Evolutionary conservation across 2,329 filamentous ascomycete genomes (phyloP).

Genomic region (Verticillium albo-atrum): DNA sequence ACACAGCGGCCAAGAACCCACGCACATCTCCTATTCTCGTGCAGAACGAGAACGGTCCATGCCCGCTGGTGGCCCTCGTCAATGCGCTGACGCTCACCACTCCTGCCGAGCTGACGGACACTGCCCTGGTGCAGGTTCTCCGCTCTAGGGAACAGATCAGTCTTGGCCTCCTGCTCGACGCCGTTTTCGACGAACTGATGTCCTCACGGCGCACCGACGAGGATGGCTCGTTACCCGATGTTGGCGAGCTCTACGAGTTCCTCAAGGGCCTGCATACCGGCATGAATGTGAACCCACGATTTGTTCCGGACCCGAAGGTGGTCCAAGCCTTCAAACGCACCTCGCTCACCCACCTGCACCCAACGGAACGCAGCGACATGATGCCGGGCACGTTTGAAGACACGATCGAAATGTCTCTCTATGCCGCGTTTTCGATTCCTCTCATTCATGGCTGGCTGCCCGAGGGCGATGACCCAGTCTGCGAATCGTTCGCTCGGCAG

Average conservation of each 20-base stretch:
- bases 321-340: slow-evolving; percentile 44
- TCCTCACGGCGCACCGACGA: slow-evolving; percentile 63
- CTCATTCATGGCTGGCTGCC: slow-evolving; percentile 93
- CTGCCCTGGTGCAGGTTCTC: slow-evolving; percentile 73
- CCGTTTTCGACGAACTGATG: slow-evolving; percentile 90
- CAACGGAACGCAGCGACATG: slow-evolving; percentile 40
- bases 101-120: slow-evolving; percentile 54
- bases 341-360: slow-evolving; percentile 48
- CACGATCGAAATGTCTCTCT: slow-evolving; percentile 84
- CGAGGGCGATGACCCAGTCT: slow-evolving; percentile 58
- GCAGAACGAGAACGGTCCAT: slow-evolving; percentile 92
- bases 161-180: slow-evolving; percentile 77
- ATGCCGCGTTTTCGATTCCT: slow-evolving; percentile 82
- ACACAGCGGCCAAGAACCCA: slow-evolving; percentile 52
- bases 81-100: slow-evolving; percentile 88
- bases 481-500: slow-evolving; percentile 65
- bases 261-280: slow-evolving; percentile 86
- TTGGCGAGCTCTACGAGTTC: slow-evolving; percentile 83
- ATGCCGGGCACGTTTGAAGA: slow-evolving; percentile 76
- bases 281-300: slow-evolving; percentile 96
- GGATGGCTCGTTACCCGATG: slow-evolving; percentile 70
- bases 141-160: slow-evolving; percentile 82
- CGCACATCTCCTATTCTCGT: slow-evolving; percentile 82
- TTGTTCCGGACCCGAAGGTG: slow-evolving; percentile 56
- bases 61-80: slow-evolving; percentile 85